These are phyloP conservation scores for Protomyces pachydermus DNA, from an alignment of 1,139 yeast genomes.

Conservation along the genomic window DNA sequence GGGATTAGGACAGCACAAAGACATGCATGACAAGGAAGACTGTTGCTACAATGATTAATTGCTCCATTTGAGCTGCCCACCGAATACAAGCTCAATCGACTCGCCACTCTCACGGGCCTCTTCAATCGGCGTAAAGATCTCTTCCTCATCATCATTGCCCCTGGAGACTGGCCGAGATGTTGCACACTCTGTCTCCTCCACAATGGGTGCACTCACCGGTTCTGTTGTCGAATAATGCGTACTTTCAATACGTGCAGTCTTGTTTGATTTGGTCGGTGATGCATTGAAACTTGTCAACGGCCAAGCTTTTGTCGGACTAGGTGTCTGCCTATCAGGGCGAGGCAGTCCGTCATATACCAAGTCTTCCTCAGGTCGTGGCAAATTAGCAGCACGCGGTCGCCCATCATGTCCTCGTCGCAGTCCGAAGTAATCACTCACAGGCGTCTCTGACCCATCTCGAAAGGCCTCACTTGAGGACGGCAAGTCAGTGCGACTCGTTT, in stretches of 20 bases:
- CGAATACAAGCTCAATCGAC: not conserved
- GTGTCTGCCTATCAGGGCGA: too few species aligned
- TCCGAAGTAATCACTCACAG: not conserved
- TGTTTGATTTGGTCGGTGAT: too few species aligned
- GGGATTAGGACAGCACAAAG: too few species aligned
- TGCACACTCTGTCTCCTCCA: not conserved
- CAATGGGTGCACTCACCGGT: not conserved
- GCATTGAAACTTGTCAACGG: not conserved
- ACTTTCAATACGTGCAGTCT: not conserved
- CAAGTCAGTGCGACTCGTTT: not conserved
- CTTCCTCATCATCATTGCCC: not conserved
- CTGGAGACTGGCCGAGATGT: not conserved
- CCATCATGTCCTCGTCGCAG: not conserved
- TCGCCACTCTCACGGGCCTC: not conserved
- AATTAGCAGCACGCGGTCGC: not conserved
- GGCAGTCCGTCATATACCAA: not conserved
- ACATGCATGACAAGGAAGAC: too few species aligned
- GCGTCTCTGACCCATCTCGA: not conserved
- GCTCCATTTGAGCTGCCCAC: not conserved
- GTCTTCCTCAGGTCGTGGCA: not conserved
- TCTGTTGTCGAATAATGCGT: not conserved
- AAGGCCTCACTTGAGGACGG: not conserved
- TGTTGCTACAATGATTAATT: not conserved
- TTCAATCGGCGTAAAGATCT: not conserved
- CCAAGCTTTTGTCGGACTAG: not conserved